Base-by-base conservation (phyloP, 768 basidiomycete genomes). In the Collybiopsis luxurians region DNA sequence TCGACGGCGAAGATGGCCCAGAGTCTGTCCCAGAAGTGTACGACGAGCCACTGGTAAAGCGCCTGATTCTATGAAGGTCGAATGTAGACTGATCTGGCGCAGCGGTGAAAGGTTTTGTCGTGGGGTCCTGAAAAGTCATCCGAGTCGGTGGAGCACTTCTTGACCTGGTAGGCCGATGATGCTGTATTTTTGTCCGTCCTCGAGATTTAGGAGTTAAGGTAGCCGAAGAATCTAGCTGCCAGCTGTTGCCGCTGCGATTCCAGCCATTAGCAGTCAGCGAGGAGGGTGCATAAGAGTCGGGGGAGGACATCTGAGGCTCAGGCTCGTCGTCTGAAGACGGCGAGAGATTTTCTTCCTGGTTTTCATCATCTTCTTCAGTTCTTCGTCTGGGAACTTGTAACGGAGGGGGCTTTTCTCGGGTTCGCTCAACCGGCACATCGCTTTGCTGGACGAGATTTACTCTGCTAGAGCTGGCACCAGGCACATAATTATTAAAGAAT, bases 161-260 rank as follows among this genome's bases (percentile, higher is more conserved):
- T 5, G 79, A 80, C 19, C 80, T 71, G 9, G 75, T 75, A 0
- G 77, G 74, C 21, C 76, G 70, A 59, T 82, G 80, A 19, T 36
- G 43, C 45, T 55, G 54, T 9, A 4, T 17, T n/a, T 24, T 27
- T 38, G 54, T 47, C 21, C 54, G n/a, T n/a, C 54, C 54, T 46
- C 54, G 43, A 38, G 0, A 17, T 31, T 71, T 61, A 0, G 71
- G 66, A 42, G 60, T 59, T 52, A 40, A 10, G 21, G 45, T 26
- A 63, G 62, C 27, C 59, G 47, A 15, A 62, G 54, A 4, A 77
- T 69, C 56, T 76, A 51, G 43, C 15, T 42, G 49, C 34, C 46
- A 45, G 21, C 13, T 13, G 49, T 42, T 26, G 21, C 27, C 42
- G 13, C 23, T 49, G 23, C 50, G 50, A 36, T 51, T 40, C 39